These are phyloP conservation scores for Rhynchosporium secalis DNA, from an alignment of 2,329 filamentous ascomycete species.

Conservation along the genomic window DNA sequence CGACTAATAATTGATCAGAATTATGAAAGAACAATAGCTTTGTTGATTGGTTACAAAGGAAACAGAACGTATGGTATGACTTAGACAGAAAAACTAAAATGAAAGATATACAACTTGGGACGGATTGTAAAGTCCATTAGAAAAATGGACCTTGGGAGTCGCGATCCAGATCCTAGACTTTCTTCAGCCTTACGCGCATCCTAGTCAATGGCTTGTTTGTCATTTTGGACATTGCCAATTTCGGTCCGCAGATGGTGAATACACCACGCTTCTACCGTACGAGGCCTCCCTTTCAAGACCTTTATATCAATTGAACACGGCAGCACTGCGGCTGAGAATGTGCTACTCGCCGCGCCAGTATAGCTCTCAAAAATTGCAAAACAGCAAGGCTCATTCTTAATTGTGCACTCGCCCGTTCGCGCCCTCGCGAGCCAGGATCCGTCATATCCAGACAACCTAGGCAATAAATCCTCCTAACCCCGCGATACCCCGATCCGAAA, in stretches of 20 bases:
- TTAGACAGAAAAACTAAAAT: neutral
- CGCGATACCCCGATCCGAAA: conserved; percentile 38
- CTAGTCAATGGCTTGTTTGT: conserved; percentile 34
- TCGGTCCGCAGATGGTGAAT: conserved; percentile 21
- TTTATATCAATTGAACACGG: conserved; percentile 23
- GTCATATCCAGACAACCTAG: conserved; percentile 35
- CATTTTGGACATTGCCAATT: conserved; percentile 36
- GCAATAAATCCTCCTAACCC: conserved; percentile 33
- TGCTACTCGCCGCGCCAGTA: conserved; percentile 21
- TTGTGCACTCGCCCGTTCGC: conserved; percentile 1
- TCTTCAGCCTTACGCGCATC: conserved; percentile 39
- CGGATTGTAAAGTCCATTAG: conserved; percentile 2
- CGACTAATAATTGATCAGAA: neutral
- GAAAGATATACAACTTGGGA: conserved; percentile 12
- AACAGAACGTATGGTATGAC: conserved; percentile 9
- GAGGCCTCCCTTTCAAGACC: conserved; percentile 16
- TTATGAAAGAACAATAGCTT: conserved; percentile 3
- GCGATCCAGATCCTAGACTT: conserved; percentile 14
- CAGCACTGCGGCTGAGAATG: conserved; percentile 28
- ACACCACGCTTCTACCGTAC: conserved; percentile 21
- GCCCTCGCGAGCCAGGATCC: conserved; percentile 25
- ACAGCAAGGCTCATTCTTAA: neutral
- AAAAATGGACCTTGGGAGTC: neutral
- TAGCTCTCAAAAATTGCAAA: conserved; percentile 10
- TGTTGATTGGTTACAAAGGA: conserved; percentile 17